Base-by-base conservation (phyloP, 1,284 basidiomycete genomes). In the Irpex sp. region DNA sequence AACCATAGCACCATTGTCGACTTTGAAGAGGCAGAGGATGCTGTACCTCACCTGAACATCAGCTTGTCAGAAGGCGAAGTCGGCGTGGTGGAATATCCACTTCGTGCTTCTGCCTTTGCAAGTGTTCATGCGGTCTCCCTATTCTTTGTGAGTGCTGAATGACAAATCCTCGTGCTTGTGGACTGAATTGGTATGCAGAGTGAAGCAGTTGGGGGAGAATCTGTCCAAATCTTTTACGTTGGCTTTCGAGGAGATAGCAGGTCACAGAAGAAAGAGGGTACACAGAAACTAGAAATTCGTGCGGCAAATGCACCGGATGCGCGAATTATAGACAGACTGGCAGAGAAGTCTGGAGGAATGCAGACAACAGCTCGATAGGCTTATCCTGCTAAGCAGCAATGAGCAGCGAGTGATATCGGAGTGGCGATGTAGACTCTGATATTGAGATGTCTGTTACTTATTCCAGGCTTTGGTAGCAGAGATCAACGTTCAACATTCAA, bases 211-310 rank as follows among this genome's bases (percentile, higher is more conserved):
- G 88, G 87, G 1, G 86, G 81, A 31, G 87, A 91, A 6, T 71
- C 76, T 5, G 84, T 88, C 2, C 78, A 87, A 47, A 75, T 94
- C 52, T 94, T 89, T 71, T 94, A 86, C 71, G 72, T 93, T 58
- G 93, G 93, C 11, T 94, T 94, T 79, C 88, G 86, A 72, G 92
- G 92, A 54, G 90, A 93, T 67, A 78, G 80, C 52, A 79, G 81
- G 57, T 78, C 80, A n/a, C 74, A 77, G 9, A 79, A 82, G 66
- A 87, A 84, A 66, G 88, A 91, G 59, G 82, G 77, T 21, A 81
- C 81, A 26, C 82, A 85, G 44, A 85, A 84, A 70, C 76, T 93
- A 21, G 85, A 89, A 68, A 82, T 93, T 19, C 87, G 86, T 2
- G 88, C 91, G 34, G 86, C 85, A 1, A 83, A 89, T 68, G 86